phyloP scores from a whole-genome alignment of 768 basidiomycete species.

The Xerocomellus intermedius region DNA sequence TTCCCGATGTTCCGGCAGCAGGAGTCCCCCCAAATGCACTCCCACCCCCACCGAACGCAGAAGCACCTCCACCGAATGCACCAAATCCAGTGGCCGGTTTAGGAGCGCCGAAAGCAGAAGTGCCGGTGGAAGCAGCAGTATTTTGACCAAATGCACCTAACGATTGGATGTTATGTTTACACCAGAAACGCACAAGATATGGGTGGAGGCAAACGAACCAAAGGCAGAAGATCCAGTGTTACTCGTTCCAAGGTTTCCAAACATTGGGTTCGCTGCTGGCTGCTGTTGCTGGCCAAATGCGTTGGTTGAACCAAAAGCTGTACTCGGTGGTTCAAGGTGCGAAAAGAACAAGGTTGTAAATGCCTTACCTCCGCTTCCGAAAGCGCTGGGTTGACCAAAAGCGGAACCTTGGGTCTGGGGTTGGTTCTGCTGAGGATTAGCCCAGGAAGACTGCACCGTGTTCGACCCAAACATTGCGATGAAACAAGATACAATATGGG shows the following conservation, averaged over 20 bases:
- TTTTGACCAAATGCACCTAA: conserved; percentile 43
- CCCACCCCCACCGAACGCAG: conserved; percentile 47
- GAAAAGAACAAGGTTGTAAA: conserved; percentile 28
- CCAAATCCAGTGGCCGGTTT: conserved; percentile 79
- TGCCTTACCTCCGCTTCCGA: conserved; percentile 53
- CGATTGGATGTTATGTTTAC: conserved; percentile 6
- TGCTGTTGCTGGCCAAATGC: conserved; percentile 69
- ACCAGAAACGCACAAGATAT: neutral
- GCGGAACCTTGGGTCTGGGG: conserved; percentile 52
- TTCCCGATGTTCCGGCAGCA: conserved; percentile 32
- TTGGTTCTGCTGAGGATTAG: conserved; percentile 62
- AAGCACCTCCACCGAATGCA: conserved; percentile 62
- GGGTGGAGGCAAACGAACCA: conserved; percentile 27
- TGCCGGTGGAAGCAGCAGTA: conserved; percentile 35
- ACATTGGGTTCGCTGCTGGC: conserved; percentile 78
- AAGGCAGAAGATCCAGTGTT: conserved; percentile 35
- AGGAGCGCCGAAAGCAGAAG: conserved; percentile 57
- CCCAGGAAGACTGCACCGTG: conserved; percentile 62
- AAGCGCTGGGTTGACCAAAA: conserved; percentile 70
- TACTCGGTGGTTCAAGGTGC: conserved; percentile 24
- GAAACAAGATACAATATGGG: conserved; percentile 11
- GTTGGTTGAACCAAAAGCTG: conserved; percentile 53
- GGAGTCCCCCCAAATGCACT: conserved; percentile 41
- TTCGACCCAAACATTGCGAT: conserved; percentile 59
- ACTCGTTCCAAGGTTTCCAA: conserved; percentile 55